phyloP scores from a whole-genome alignment of 805 yeast genomes.

The Candida sithepensis region DNA sequence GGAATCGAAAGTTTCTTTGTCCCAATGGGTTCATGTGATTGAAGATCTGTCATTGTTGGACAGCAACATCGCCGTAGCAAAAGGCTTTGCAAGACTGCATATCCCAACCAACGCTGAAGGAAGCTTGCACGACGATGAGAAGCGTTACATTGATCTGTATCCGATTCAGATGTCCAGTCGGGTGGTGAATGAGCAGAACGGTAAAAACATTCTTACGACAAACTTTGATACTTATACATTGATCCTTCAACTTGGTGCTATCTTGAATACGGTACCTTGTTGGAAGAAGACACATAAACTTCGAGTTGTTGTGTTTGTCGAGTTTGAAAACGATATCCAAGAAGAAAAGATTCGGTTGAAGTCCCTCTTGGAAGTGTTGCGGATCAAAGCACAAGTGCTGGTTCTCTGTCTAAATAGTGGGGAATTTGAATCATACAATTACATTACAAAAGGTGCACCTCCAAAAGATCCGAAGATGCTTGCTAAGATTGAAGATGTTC shows the following conservation, averaged over 20 bases:
- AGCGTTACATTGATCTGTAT: constrained; percentile 76
- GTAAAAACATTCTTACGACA: constrained; percentile 67
- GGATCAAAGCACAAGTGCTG: constrained; percentile 80
- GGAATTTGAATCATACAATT: constrained; percentile 58
- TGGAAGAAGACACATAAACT: constrained; percentile 79
- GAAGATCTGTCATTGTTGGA: constrained; percentile 88
- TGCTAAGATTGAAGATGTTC: constrained; percentile 44
- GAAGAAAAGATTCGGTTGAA: constrained; percentile 65
- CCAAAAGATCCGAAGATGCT: constrained; percentile 29
- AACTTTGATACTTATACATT: constrained; percentile 95
- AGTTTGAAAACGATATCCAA: constrained; percentile 59
- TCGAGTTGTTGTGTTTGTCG: constrained; percentile 89
- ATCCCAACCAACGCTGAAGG: constrained; percentile 51
- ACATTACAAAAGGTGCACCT: constrained; percentile 66
- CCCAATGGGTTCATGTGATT: constrained; percentile 87
- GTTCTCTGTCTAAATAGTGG: constrained; percentile 67
- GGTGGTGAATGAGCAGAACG: constrained; percentile 61
- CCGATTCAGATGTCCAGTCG: constrained; percentile 97
- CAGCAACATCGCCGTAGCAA: constrained; percentile 91
- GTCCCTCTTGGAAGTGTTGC: constrained; percentile 64
- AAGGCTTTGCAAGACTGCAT: constrained; percentile 67
- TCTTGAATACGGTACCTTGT: constrained; percentile 85
- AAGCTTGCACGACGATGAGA: constrained; percentile 28
- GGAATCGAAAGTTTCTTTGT: constrained; percentile 64
- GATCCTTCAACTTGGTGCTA: constrained; percentile 90